Evolutionary conservation across 2,329 filamentous ascomycete species (phyloP).

Genomic region (Parascedosporium putredinis): DNA sequence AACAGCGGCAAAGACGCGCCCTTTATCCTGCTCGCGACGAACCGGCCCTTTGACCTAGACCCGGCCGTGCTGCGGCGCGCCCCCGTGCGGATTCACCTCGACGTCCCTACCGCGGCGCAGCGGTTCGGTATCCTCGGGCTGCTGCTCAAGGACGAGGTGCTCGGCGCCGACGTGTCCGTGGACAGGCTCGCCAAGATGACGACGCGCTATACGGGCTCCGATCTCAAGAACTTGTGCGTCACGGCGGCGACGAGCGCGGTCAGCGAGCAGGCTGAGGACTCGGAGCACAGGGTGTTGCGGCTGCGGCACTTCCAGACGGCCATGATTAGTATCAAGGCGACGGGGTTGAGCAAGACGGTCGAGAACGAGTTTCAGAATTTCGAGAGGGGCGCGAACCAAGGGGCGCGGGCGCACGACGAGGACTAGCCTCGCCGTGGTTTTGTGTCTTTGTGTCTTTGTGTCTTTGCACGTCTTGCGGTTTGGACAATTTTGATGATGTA

Average conservation of each 20-base stretch:
- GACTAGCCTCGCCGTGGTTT: too few species aligned
- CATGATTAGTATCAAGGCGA: slow-evolving; percentile 1
- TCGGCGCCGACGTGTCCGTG: slow-evolving; percentile 93
- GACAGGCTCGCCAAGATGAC: slow-evolving; percentile 99
- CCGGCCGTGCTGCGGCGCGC: slow-evolving; percentile 67
- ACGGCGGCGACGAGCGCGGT: slow-evolving; percentile 50
- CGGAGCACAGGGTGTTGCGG: not conserved
- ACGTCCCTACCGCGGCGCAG: slow-evolving; percentile 94
- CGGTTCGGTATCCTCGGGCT: slow-evolving; percentile 96
- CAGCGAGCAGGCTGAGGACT: not conserved
- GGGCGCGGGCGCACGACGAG: not conserved
- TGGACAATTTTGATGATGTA: too few species aligned
- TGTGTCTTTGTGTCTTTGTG: too few species aligned
- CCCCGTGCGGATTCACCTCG: slow-evolving; percentile 94
- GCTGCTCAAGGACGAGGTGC: slow-evolving; percentile 95
- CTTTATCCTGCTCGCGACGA: slow-evolving; percentile 92
- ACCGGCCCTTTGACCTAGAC: slow-evolving; percentile 93
- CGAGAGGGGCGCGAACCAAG: not conserved
- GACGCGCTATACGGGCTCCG: slow-evolving; percentile 96
- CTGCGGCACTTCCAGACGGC: not conserved
- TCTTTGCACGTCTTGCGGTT: too few species aligned
- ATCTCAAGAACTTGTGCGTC: slow-evolving; percentile 97
- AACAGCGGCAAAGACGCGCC: slow-evolving; percentile 99
- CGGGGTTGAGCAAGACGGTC: not conserved
- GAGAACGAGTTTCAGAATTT: not conserved